Conservation (phyloP, 2,329 filamentous ascomycete genomes). For the Calonectria fujianensis region DNA sequence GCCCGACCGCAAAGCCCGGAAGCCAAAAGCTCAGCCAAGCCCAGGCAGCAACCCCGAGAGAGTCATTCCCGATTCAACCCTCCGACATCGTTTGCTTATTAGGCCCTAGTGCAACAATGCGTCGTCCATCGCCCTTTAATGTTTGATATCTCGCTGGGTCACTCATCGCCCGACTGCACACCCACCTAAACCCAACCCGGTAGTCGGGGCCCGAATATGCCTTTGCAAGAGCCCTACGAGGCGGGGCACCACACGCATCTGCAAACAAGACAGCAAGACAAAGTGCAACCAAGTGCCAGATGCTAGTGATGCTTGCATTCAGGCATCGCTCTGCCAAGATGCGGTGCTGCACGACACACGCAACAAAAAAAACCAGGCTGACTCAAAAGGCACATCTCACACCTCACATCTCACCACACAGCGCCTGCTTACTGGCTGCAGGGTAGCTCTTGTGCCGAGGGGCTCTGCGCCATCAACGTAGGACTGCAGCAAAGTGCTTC, state of each 20-base stretch:
- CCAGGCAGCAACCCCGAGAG: conserved; percentile 5
- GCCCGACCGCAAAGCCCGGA: conserved; percentile 9
- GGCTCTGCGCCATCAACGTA: conserved; percentile 21
- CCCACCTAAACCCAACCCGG: not conserved
- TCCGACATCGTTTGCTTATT: conserved; percentile 7
- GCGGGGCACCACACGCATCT: not conserved
- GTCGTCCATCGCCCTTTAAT: not conserved
- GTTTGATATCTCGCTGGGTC: not conserved
- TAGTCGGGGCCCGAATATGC: not conserved
- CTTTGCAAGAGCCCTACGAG: conserved; percentile 17
- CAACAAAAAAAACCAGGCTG: conserved; percentile 1
- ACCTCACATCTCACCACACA: conserved; percentile 33
- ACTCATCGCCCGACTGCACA: not conserved
- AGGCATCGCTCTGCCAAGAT: conserved; percentile 18
- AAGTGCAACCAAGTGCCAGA: not conserved
- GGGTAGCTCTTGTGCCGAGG: not conserved
- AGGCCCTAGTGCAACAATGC: not conserved
- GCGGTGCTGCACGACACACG: conserved; percentile 25
- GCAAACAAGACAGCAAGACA: not conserved
- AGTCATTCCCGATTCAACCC: not conserved
- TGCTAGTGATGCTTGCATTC: conserved; percentile 13
- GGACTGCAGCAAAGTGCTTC: conserved; percentile 22
- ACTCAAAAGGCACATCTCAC: conserved; percentile 35
- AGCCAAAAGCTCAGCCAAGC: not conserved
- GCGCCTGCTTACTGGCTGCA: conserved; percentile 14